phyloP scores from a whole-genome alignment of 192 early-diverging fungal species.

The Coemansia sp. region DNA sequence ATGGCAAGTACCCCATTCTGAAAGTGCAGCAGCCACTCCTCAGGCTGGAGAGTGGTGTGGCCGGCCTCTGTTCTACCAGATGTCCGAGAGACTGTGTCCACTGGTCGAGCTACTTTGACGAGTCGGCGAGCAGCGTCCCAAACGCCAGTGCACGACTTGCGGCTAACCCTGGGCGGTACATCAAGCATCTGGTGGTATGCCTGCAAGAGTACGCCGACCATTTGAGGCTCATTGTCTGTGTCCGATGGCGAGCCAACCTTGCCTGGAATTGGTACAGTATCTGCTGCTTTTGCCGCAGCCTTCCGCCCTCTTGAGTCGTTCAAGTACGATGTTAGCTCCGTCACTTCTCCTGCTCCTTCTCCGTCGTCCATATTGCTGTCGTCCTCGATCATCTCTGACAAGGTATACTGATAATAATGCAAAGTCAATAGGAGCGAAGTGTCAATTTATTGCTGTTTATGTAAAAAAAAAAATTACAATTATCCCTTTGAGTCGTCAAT shows the following conservation, averaged over 20 bases:
- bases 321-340: slow-evolving; percentile 19
- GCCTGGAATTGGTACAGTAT: slow-evolving; percentile 7
- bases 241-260: slow-evolving; percentile 24
- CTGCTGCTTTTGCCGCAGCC: background rate
- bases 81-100: slow-evolving; percentile 29
- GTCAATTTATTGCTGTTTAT: background rate
- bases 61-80: slow-evolving; percentile 17
- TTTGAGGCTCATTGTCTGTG: slow-evolving; percentile 15
- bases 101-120: slow-evolving; percentile 23
- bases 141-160: slow-evolving; percentile 26
- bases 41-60: slow-evolving; percentile 23
- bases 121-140: slow-evolving; percentile 1
- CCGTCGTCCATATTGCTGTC: background rate
- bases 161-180: slow-evolving; percentile 21
- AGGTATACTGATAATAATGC: background rate
- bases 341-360: background rate
- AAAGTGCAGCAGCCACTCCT: slow-evolving; percentile 41
- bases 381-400: background rate
- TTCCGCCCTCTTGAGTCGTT: slow-evolving; percentile 3
- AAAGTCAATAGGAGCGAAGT: background rate
- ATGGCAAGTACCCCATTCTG: slow-evolving; percentile 33
- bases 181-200: slow-evolving; percentile 34
- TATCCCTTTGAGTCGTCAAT: background rate
- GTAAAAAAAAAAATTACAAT: background rate
- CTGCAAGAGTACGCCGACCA: slow-evolving; percentile 7